Base-by-base conservation (phyloP, 2,329 filamentous ascomycete genomes). In the Fusarium pseudograminearum region DNA sequence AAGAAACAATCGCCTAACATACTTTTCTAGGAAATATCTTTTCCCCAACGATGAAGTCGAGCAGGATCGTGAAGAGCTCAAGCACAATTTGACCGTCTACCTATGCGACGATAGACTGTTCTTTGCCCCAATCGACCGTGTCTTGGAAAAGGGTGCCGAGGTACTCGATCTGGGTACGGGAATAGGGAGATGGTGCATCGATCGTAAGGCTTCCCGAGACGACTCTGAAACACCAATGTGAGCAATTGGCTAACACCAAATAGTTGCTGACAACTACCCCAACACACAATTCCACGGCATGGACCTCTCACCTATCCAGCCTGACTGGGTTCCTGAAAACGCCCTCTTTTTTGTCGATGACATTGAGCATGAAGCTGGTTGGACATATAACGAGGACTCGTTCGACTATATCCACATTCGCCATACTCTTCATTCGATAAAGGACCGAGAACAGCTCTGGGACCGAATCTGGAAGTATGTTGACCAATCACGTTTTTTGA, bases 261-360 rank as follows among this genome's bases (percentile, higher is more conserved):
- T 52, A 86, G 84, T 86, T 65, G 84, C 81, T 56, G 84, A 86
- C 56, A 75, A 75, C 33, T 86, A 83, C 57, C 82, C 82, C 7
- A 77, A 80, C 2, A 75, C 82, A 1, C 75, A 74, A 31, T 82
- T 86, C 45, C 81, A 82, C 41, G 84, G 84, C 63, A 80, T 85
- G 74, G 84, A 86, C 65, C 75, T 86, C 4, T 86, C 84, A 2
- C 84, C 84, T 1, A 86, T 86, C 41, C 84, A 86, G 52, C 84
- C 84, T 0, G 82, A 82, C 48, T 84, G 82, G 73, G 83, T 86
- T 0, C 84, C 84, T 3, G 79, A 82, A 53, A 86, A 86, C 57
- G 82, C 84, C n/a, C 78, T 81, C 26, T 86, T 86, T 65, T 80
- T 83, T 26, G 82, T 86, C 40, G 84, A 85, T 72, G 84, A 86